Conservation (phyloP, 257 asterid species). For the Solanum neorickii region DNA sequence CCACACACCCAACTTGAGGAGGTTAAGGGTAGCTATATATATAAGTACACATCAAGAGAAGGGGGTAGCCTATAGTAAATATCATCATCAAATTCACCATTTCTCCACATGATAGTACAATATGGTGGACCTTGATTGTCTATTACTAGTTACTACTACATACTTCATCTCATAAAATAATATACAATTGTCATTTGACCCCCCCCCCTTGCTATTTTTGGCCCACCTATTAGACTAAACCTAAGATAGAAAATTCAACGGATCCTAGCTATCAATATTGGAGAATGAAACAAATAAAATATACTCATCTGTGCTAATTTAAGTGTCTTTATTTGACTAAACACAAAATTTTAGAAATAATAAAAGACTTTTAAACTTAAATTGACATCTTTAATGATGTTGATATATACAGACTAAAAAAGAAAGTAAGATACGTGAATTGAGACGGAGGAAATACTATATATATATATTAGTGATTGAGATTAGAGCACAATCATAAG, state of each 20-base stretch:
- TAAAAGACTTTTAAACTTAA: rapidly evolving
- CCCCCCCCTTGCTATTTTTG: not conserved
- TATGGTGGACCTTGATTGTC: not conserved
- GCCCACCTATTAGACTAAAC: not conserved
- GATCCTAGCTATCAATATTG: not conserved
- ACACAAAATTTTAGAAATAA: not conserved
- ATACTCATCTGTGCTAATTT: not conserved
- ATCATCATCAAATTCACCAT: not conserved
- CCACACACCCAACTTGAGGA: not conserved
- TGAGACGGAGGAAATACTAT: not conserved
- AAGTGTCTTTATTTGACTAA: not conserved
- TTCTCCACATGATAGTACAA: not conserved
- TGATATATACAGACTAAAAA: not conserved
- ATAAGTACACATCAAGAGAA: not conserved
- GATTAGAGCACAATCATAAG: not conserved
- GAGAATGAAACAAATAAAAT: not conserved
- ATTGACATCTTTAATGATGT: not conserved
- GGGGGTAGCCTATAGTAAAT: not conserved
- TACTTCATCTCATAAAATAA: not conserved
- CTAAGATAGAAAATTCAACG: not conserved
- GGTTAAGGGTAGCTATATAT: not conserved
- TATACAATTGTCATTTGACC: not conserved
- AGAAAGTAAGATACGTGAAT: not conserved
- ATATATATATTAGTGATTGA: not conserved
- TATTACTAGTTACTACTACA: not conserved